phyloP scores from a whole-genome alignment of 768 basidiomycete genomes.

The Agaricus blazei region DNA sequence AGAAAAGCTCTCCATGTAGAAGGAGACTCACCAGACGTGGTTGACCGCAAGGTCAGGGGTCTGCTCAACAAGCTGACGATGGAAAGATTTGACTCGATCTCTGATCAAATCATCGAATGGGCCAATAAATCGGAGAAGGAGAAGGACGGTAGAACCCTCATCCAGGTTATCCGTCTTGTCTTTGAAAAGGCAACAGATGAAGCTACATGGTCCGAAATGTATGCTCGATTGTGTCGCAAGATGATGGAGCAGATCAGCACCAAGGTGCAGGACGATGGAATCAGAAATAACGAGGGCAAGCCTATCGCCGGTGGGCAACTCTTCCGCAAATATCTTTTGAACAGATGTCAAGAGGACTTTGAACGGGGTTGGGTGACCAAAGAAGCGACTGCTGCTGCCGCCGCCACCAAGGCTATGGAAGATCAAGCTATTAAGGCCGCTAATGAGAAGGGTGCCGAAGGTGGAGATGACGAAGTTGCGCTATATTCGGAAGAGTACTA shows the following conservation, averaged over 20 bases:
- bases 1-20: slow-evolving; percentile 46
- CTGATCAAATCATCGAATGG: slow-evolving; percentile 91
- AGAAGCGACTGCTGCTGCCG: slow-evolving; percentile 82
- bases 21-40: slow-evolving; percentile 72
- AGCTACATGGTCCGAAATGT: slow-evolving; percentile 95
- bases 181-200: slow-evolving; percentile 98
- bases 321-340: slow-evolving; percentile 95
- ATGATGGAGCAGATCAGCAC: slow-evolving; percentile 92
- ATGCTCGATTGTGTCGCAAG: slow-evolving; percentile 90
- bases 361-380: slow-evolving; percentile 93
- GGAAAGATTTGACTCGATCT: slow-evolving; percentile 95
- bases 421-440: slow-evolving; percentile 76
- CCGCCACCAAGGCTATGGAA: slow-evolving; percentile 78
- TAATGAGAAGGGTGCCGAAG: slow-evolving; percentile 46
- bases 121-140: slow-evolving; percentile 92
- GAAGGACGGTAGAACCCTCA: slow-evolving; percentile 89
- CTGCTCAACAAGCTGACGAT: slow-evolving; percentile 95
- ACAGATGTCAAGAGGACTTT: slow-evolving; percentile 97
- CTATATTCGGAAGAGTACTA: slow-evolving; percentile 97
- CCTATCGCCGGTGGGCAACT: slow-evolving; percentile 91
- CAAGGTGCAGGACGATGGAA: slow-evolving; percentile 84
- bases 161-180: slow-evolving; percentile 92
- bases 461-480: slow-evolving; percentile 58
- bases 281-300: slow-evolving; percentile 75
- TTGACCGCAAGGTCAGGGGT: slow-evolving; percentile 89